A percentile compares a stretch with the other conserved stretches of the same genome.
Evolutionary conservation across 2,329 filamentous ascomycete genomes (phyloP).

Genomic region (Alternaria atra): DNA sequence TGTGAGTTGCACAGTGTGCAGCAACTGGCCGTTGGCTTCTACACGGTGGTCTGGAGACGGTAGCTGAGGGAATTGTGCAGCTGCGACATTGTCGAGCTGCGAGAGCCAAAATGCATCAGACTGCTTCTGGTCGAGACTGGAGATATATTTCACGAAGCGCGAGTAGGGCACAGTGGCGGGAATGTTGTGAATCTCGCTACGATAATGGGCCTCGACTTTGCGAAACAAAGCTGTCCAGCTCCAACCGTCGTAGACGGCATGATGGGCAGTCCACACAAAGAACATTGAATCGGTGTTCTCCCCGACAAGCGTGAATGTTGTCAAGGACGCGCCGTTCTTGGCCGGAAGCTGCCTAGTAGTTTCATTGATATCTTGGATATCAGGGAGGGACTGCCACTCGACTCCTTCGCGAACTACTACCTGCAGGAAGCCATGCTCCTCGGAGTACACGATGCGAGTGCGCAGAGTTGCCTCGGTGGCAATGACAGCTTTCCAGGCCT

Average conservation of each 20-base stretch:
- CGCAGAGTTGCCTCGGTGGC: conserved; percentile 57
- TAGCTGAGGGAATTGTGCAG: conserved; percentile 45
- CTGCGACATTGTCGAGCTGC: conserved; percentile 37
- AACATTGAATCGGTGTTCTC: conserved; percentile 23
- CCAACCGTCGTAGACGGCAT: conserved; percentile 51
- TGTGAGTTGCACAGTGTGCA: conserved; percentile 29
- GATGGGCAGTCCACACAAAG: conserved; percentile 50
- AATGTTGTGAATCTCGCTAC: conserved; percentile 11
- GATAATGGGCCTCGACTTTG: conserved; percentile 39
- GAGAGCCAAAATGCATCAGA: conserved; percentile 42
- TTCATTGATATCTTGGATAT: conserved; percentile 37
- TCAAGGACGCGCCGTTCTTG: conserved; percentile 37
- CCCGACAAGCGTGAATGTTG: conserved; percentile 22
- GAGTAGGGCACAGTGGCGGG: conserved; percentile 39
- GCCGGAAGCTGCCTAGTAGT: conserved; percentile 39
- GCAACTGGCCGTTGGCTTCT: conserved; percentile 38
- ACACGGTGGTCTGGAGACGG: conserved; percentile 44
- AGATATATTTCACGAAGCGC: conserved; percentile 44
- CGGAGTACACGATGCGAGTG: conserved; percentile 52
- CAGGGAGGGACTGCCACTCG: conserved; percentile 29
- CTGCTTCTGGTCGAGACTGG: conserved; percentile 34
- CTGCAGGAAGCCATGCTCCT: conserved; percentile 44
- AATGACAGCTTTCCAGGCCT: conserved; percentile 58
- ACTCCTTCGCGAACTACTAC: conserved; percentile 39
- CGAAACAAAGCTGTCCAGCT: conserved; percentile 37